Evolutionary conservation across 345 rosid genomes (phyloP).

Genomic region (Physaria fendleri): DNA sequence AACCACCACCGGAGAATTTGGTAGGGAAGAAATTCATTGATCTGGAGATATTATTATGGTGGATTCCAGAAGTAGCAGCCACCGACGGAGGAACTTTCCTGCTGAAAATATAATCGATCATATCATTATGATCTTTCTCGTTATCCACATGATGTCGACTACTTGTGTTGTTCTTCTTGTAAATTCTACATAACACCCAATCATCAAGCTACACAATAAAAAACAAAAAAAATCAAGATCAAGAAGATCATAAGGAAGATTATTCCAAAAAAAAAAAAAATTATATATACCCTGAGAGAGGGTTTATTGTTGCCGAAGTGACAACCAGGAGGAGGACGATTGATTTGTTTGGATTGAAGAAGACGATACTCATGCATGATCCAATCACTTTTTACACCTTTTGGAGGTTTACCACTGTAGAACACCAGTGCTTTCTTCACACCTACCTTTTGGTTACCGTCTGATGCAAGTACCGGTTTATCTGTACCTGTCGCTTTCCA

Average conservation of each 20-base stretch:
- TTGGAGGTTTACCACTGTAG: constrained; percentile 94
- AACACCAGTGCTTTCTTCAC: constrained; percentile 92
- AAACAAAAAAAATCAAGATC: background rate
- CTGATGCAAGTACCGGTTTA: constrained; percentile 69
- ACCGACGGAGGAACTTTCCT: constrained; percentile 43
- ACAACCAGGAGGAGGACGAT: constrained; percentile 53
- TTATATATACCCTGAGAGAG: constrained; percentile 70
- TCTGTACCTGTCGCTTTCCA: constrained; percentile 99
- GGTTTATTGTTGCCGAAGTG: constrained; percentile 70
- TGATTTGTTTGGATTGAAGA: too few relatives aligned
- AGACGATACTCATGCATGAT: constrained; percentile 97
- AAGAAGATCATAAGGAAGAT: background rate
- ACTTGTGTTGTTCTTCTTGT: constrained; percentile 53
- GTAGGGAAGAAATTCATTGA: constrained; percentile 23
- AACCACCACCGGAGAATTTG: constrained; percentile 17
- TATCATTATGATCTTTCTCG: constrained; percentile 44
- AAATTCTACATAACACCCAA: constrained; percentile 94
- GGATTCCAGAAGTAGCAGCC: constrained; percentile 22
- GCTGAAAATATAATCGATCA: constrained; percentile 45
- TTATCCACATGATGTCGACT: constrained; percentile 57
- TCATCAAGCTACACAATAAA: constrained; percentile 60
- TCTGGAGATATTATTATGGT: constrained; percentile 15
- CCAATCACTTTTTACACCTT: constrained; percentile 96
- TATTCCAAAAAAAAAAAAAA: background rate
- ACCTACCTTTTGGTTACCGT: constrained; percentile 56